Base-by-base conservation (phyloP, 306 rosid genomes). In the Clitoria ternatea region DNA sequence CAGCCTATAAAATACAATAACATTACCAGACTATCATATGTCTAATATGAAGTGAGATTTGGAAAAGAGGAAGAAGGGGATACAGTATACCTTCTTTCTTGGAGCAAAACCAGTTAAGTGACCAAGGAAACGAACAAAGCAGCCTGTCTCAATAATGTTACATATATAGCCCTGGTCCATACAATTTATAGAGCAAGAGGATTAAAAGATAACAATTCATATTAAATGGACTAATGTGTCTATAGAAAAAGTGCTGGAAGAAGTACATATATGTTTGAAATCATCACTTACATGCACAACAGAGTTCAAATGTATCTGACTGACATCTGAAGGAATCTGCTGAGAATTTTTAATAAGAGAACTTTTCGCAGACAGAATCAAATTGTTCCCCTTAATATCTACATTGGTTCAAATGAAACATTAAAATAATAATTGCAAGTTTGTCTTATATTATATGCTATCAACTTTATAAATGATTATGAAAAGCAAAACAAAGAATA, bases 61-160 rank as follows among this genome's bases (percentile, higher is more conserved):
- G 20, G 13, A 45, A 37, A 56, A 26, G 15, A 26, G 20, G 30
- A 27, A 20, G 14, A 48, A 48, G 6, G 47, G 45, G 43, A 19
- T 29, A 33, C 4, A n/a, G 32, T 19, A 27, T 57, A 93, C 99
- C 99, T 89, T 89, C 44, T 70, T 88, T 76, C 86, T 79, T 18
- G 97, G 97, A 70, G 88, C 87, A 73, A 94, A 91, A 68, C 95
- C 99, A 14, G 99, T 94, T 79, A 94, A 77, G 9, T 80, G 96
- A 47, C 97, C 99, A 45, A 94, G 92, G 79, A 87, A 94, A 69
- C 96, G 95, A 70, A 94, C 96, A 87, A 94, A 94, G 77, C 97
- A 94, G 42, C 99, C 99, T 37, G 84, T 75, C 77, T 87, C 97
- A 80, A 89, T 94, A 72, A 91, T 8, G 83, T 94, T 94, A 73